Percentiles rank a stretch among this genome's conserved stretches.
phyloP scores from a whole-genome alignment of 805 yeast genomes.

The Saturnispora galanensis region DNA sequence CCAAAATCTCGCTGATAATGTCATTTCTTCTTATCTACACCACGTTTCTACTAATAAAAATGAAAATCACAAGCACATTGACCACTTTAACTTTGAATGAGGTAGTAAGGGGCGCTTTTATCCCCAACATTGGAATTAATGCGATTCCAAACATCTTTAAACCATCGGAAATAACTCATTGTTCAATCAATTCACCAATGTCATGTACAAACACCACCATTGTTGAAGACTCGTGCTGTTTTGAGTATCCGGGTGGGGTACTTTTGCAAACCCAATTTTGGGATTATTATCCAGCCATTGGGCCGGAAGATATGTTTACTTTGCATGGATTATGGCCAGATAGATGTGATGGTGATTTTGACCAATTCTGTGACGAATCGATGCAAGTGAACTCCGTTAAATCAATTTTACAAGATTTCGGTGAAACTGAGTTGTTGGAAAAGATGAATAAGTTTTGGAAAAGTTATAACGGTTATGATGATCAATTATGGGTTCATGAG shows the following conservation, averaged over 20 bases:
- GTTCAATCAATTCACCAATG: slow-evolving; percentile 51
- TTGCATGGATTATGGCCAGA: slow-evolving; percentile 89
- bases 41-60: not conserved
- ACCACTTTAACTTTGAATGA: not conserved
- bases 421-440: slow-evolving; percentile 42
- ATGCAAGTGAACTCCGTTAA: slow-evolving; percentile 45
- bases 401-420: slow-evolving; percentile 34
- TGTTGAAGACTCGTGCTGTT: slow-evolving; percentile 63
- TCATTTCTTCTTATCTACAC: not conserved
- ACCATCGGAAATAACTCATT: slow-evolving; percentile 18
- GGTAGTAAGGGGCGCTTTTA: not conserved
- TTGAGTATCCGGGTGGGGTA: slow-evolving; percentile 79
- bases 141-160: not conserved
- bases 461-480: slow-evolving; percentile 59
- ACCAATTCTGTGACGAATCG: slow-evolving; percentile 63
- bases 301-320: slow-evolving; percentile 64
- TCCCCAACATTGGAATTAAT: not conserved
- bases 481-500: slow-evolving; percentile 78
- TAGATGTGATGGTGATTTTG: slow-evolving; percentile 72
- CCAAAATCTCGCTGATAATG: not conserved
- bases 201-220: slow-evolving; percentile 51
- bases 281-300: slow-evolving; percentile 73
- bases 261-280: slow-evolving; percentile 84
- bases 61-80: not conserved
- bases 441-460: slow-evolving; percentile 64